These are phyloP conservation scores for Microcyclospora tardicrescens DNA, from an alignment of 2,329 filamentous ascomycete genomes.

Conservation along the genomic window DNA sequence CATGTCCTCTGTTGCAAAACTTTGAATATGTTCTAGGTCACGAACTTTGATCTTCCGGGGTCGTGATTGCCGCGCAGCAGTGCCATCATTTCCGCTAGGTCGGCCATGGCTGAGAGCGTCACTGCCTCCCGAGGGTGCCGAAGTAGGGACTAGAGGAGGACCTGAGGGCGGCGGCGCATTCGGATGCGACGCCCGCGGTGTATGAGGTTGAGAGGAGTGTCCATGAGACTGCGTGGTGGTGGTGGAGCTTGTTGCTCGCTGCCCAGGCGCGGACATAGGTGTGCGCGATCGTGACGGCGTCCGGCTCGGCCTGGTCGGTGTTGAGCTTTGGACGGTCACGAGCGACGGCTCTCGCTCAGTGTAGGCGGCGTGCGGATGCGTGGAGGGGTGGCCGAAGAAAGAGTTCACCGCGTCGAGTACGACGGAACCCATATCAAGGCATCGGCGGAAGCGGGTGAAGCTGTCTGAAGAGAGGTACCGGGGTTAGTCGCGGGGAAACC, in stretches of 20 bases:
- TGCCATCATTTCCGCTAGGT: too few species aligned
- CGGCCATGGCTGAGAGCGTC: too few species aligned
- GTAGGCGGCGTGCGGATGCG: conserved; percentile 14
- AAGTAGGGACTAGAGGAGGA: conserved; percentile 11
- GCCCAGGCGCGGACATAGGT: conserved; percentile 19
- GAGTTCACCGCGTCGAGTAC: conserved; percentile 62
- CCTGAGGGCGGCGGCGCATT: conserved; percentile 10
- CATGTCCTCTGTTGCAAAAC: conserved; percentile 68
- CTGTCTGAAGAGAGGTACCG: neutral
- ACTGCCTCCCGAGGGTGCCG: conserved; percentile 12
- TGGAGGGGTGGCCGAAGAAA: conserved; percentile 28
- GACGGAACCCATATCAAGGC: conserved; percentile 47
- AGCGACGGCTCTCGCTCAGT: conserved; percentile 12
- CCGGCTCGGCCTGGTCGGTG: conserved; percentile 13
- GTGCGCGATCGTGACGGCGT: conserved; percentile 14
- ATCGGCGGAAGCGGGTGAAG: conserved; percentile 5
- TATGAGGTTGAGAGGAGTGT: conserved; percentile 2
- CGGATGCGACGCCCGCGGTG: conserved; percentile 7
- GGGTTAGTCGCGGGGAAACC: too few species aligned
- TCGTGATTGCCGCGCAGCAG: conserved; percentile 27
- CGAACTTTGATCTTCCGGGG: conserved; percentile 63
- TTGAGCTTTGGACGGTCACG: conserved; percentile 9
- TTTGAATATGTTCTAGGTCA: conserved; percentile 83
- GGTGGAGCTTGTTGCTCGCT: conserved; percentile 19
- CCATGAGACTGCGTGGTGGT: conserved; percentile 5